These are phyloP conservation scores for Aspergillus cristatus DNA, from an alignment of 495 filamentous ascomycete species.

Conservation along the genomic window DNA sequence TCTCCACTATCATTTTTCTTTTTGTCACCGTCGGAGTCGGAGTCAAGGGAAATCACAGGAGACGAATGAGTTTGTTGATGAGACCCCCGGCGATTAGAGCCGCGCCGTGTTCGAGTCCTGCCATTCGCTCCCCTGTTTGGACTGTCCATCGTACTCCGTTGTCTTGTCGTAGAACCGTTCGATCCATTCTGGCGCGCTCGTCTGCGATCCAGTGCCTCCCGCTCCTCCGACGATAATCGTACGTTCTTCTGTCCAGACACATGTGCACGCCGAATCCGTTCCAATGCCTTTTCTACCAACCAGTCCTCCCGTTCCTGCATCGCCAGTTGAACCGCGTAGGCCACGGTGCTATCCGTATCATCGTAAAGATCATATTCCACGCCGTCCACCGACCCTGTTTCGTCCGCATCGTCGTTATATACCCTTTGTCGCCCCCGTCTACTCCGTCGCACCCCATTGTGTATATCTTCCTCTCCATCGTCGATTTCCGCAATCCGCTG, in stretches of 20 bases:
- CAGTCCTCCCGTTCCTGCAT: conserved; percentile 61
- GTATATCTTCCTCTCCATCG: conserved; percentile 54
- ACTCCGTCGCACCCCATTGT: conserved; percentile 23
- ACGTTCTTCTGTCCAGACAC: conserved; percentile 66
- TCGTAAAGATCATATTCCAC: conserved; percentile 47
- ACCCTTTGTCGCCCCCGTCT: conserved; percentile 34
- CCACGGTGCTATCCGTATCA: conserved; percentile 39
- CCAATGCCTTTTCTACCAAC: conserved; percentile 63
- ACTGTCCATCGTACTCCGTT: conserved; percentile 9
- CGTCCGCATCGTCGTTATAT: conserved; percentile 39
- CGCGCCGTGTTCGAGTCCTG: conserved; percentile 17
- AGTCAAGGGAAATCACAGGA: not conserved
- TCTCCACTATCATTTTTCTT: conserved; percentile 20
- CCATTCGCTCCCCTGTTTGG: conserved; percentile 5
- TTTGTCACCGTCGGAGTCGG: conserved; percentile 15
- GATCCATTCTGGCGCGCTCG: conserved; percentile 42
- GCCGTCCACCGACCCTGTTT: conserved; percentile 40
- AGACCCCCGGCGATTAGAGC: no score
- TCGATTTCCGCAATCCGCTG: conserved; percentile 64
- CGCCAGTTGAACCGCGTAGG: conserved; percentile 43
- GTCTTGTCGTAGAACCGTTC: conserved; percentile 10
- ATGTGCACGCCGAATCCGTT: conserved; percentile 66
- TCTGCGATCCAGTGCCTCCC: conserved; percentile 66
- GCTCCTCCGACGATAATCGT: conserved; percentile 61
- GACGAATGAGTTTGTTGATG: no score